Evolutionary conservation across 192 early-diverging fungal genomes (phyloP).

Genomic region (Spinellus fusiger): DNA sequence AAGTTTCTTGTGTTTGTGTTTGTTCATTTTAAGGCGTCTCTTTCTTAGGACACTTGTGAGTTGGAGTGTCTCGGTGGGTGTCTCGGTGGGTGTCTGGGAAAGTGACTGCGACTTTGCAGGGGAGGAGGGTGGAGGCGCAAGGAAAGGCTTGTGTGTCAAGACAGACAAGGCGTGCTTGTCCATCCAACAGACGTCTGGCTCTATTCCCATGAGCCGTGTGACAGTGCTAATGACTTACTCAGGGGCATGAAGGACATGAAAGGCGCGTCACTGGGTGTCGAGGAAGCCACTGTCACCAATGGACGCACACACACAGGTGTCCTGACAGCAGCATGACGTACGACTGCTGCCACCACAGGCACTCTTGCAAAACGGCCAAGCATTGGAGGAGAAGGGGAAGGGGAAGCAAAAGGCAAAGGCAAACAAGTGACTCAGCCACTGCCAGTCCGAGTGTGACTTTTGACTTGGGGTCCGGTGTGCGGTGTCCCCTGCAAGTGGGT

Average conservation of each 20-base stretch:
- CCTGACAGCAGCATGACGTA: too few species aligned
- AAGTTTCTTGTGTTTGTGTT: slow-evolving; percentile 92
- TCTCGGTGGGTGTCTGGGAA: not conserved
- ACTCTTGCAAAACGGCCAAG: not conserved
- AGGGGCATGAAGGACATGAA: not conserved
- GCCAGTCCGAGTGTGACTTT: not conserved
- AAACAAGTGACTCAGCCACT: not conserved
- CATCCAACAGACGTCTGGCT: too few species aligned
- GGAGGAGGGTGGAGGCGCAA: slow-evolving; percentile 16
- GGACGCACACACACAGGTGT: too few species aligned
- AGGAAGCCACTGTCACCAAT: too few species aligned
- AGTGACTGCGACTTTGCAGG: too few species aligned
- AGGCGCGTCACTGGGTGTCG: not conserved
- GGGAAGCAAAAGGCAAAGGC: not conserved
- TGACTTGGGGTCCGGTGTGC: not conserved
- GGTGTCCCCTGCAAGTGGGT: not conserved
- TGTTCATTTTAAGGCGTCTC: slow-evolving; percentile 91
- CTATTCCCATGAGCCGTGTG: too few species aligned
- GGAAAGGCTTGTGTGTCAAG: slow-evolving; percentile 15
- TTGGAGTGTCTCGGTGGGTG: slow-evolving; percentile 34
- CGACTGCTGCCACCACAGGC: not conserved
- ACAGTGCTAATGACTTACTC: too few species aligned
- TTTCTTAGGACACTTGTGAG: slow-evolving; percentile 79
- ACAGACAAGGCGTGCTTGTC: too few species aligned
- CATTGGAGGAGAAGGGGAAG: not conserved